Conservation (phyloP, 2,329 filamentous ascomycete genomes). For the Colletotrichum brevisporum region DNA sequence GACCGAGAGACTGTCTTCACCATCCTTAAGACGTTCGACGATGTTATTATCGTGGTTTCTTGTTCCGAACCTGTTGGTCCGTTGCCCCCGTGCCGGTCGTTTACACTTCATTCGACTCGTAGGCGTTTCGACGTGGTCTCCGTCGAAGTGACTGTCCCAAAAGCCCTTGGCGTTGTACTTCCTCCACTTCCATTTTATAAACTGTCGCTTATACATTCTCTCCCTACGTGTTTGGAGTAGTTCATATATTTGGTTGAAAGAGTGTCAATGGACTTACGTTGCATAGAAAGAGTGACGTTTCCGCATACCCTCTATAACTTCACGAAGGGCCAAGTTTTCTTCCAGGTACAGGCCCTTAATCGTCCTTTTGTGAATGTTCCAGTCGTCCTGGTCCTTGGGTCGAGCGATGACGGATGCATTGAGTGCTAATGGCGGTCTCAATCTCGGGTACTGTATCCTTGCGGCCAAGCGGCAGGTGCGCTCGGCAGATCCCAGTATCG, state of each 20-base stretch:
- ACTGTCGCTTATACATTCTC: constrained; percentile 7
- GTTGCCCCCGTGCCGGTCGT: background rate
- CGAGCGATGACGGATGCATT: too few species aligned
- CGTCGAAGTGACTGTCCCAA: background rate
- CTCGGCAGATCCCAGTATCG: too few species aligned
- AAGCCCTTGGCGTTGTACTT: constrained; percentile 5
- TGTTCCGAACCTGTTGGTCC: too few species aligned
- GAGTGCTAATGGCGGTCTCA: too few species aligned
- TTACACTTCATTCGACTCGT: background rate
- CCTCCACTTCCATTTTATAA: constrained; percentile 2
- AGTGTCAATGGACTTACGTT: too few species aligned
- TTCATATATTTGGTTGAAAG: too few species aligned
- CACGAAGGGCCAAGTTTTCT: background rate
- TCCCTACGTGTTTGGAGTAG: background rate
- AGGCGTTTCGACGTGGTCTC: background rate
- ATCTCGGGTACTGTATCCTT: too few species aligned
- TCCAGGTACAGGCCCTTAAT: background rate
- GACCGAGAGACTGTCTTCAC: too few species aligned
- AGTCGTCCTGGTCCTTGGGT: background rate
- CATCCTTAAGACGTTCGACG: too few species aligned
- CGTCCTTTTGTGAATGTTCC: background rate
- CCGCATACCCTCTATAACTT: background rate
- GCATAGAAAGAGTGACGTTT: background rate
- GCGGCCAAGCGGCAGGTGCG: too few species aligned
- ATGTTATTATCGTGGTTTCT: background rate